phyloP scores from a whole-genome alignment of 768 basidiomycete genomes.

The Russula sp. region DNA sequence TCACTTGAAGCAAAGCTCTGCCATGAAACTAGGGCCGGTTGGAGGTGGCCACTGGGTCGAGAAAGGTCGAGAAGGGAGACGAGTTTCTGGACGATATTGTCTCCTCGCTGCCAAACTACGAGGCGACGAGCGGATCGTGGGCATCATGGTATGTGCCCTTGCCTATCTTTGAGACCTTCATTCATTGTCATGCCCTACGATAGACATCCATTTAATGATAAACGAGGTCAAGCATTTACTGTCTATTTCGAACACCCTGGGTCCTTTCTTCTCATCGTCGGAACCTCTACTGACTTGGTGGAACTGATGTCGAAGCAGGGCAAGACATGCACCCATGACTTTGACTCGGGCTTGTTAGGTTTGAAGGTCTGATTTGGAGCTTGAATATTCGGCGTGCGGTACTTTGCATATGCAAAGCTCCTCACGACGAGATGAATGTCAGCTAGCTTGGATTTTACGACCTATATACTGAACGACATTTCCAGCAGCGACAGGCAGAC shows the following conservation, averaged over 20 bases:
- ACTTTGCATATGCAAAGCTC: background rate
- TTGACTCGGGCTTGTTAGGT: background rate
- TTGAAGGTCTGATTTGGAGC: background rate
- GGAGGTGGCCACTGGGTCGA: background rate
- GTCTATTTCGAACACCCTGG: no score
- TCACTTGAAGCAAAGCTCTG: background rate
- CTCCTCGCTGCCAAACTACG: slow-evolving; percentile 15
- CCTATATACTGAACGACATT: no score
- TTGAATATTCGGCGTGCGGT: background rate
- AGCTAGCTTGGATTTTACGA: no score
- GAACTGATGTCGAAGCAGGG: background rate
- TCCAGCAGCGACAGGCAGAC: no score
- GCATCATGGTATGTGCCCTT: slow-evolving; percentile 11
- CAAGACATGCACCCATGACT: background rate
- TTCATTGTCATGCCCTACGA: background rate
- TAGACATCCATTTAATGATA: no score
- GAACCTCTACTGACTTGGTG: background rate
- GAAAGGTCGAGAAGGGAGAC: slow-evolving; percentile 8
- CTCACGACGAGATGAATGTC: background rate
- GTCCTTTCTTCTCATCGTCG: background rate
- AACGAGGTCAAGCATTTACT: no score
- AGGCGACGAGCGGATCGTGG: slow-evolving; percentile 17
- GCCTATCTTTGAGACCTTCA: background rate
- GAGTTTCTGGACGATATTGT: slow-evolving; percentile 20
- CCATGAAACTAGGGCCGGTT: background rate